These are phyloP conservation scores for Lunularia cruciata DNA, from an alignment of 225 moss, liverwort and hornwort species.

Conservation along the genomic window DNA sequence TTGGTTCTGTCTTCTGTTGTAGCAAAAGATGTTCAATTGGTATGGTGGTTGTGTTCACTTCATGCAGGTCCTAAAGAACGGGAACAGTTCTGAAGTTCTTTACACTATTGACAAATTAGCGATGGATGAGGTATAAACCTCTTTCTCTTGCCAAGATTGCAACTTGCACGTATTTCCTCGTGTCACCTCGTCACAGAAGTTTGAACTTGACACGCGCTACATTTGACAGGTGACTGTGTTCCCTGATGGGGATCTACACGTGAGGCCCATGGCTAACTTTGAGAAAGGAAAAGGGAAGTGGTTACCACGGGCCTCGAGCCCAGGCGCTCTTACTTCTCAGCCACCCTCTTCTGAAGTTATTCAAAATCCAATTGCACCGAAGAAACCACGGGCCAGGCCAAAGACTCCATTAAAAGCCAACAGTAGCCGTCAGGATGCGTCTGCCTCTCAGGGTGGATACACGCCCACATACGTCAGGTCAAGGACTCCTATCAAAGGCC, in stretches of 20 bases:
- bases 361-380: conserved; percentile 12
- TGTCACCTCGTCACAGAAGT: too few relatives aligned
- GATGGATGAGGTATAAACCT: conserved; percentile 67
- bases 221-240: conserved; percentile 62
- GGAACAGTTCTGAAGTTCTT: conserved; percentile 51
- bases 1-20: too few relatives aligned
- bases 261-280: conserved; percentile 51
- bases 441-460: neutral
- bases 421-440: conserved; percentile 10
- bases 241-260: conserved; percentile 75
- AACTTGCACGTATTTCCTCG: neutral
- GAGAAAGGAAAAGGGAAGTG: conserved; percentile 72
- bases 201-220: neutral
- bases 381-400: conserved; percentile 3
- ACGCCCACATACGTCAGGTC: conserved; percentile 22
- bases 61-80: conserved; percentile 54
- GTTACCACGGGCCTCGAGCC: conserved; percentile 37
- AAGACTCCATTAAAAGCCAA: conserved; percentile 26
- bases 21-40: too few relatives aligned
- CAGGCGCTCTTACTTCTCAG: conserved; percentile 3
- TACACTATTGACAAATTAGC: conserved; percentile 84
- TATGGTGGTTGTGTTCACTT: neutral
- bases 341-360: neutral
- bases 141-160: neutral
- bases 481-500: conserved; percentile 38